Evolutionary conservation across 495 filamentous ascomycete genomes (phyloP).

Genomic region (Darksidea phi): DNA sequence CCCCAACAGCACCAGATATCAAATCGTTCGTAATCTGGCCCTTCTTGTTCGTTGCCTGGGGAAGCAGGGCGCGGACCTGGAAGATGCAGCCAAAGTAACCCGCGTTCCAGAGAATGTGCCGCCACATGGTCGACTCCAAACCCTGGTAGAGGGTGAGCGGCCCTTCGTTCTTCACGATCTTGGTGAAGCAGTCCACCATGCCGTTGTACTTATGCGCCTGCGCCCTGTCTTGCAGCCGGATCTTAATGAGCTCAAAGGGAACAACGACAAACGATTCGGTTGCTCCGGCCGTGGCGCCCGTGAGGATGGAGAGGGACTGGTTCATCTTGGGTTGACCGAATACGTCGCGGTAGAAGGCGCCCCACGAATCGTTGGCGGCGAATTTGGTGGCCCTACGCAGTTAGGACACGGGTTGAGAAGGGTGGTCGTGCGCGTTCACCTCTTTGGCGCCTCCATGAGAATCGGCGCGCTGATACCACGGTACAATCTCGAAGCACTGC

Average conservation of each 20-base stretch:
- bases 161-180: conserved; percentile 82
- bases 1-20: conserved; percentile 80
- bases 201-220: conserved; percentile 93
- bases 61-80: conserved; percentile 83
- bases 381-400: conserved; percentile 82
- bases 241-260: conserved; percentile 93
- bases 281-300: conserved; percentile 89
- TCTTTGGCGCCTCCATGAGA: conserved; percentile 97
- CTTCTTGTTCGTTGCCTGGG: conserved; percentile 72
- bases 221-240: conserved; percentile 91
- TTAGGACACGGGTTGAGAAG: background rate
- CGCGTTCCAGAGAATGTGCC: conserved; percentile 94
- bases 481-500: conserved; percentile 82
- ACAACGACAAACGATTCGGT: conserved; percentile 96
- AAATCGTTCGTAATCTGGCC: conserved; percentile 82
- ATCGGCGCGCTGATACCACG: conserved; percentile 95
- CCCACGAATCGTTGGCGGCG: conserved; percentile 98
- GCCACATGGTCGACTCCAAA: conserved; percentile 93
- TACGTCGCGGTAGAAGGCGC: conserved; percentile 77
- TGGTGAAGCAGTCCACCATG: conserved; percentile 83
- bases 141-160: conserved; percentile 91
- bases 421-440: conserved; percentile 38
- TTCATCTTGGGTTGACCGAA: conserved; percentile 87
- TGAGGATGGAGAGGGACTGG: conserved; percentile 83
- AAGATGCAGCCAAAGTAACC: conserved; percentile 99